Evolutionary conservation across 768 basidiomycete genomes (phyloP), one percentile per base, ranked within the genome.

Genomic region (Panellus pusillus): DNA sequence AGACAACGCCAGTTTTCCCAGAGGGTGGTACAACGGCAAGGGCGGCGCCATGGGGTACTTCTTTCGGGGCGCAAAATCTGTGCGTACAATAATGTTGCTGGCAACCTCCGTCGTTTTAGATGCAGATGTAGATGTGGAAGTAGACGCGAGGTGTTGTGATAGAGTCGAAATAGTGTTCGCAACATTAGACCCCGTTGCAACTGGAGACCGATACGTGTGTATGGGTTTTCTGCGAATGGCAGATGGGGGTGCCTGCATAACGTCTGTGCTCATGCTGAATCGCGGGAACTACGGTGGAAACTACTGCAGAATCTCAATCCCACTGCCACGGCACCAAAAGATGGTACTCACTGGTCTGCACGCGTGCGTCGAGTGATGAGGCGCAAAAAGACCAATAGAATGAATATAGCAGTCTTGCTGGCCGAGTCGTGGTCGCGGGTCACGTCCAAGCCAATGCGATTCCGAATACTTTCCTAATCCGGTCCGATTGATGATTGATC

Each of bases 1-100:
- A 7, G 86, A 87, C 63, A 80, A 74, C 36, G 86, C 86, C 36
- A 88, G 73, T 9, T 68, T 66, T 3, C 85, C 86, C 29, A 82
- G 70, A 24, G 87, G 87, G 63, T 88, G 87, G 63, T 88, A 88
- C 41, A 89, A 68, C 18, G 87, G 84, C 36, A 88, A 73, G 24
- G 77, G 72, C 5, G 77, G 72, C 8, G 60, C 63, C 60, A 71
- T 68, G 48, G 67, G 62, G 54, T 64, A 62, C 54, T 63, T 58
- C 35, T 63, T 54, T 17, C 63, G 61, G 38, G 60, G 31, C 44
- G 18, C 8, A 19, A 48, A n/a, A 18, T 50, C 41, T 47, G 29
- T 47, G 56, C 54, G 53, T 60, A 52, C 29, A 58, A 56, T 39
- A 62, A 60, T 44, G 58, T 52, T 50, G 61, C 4, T 43, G 39